Percentiles rank a stretch among this genome's conserved stretches.
Conservation (phyloP, 2,329 filamentous ascomycete species). For the Colletotrichum brevisporum region DNA sequence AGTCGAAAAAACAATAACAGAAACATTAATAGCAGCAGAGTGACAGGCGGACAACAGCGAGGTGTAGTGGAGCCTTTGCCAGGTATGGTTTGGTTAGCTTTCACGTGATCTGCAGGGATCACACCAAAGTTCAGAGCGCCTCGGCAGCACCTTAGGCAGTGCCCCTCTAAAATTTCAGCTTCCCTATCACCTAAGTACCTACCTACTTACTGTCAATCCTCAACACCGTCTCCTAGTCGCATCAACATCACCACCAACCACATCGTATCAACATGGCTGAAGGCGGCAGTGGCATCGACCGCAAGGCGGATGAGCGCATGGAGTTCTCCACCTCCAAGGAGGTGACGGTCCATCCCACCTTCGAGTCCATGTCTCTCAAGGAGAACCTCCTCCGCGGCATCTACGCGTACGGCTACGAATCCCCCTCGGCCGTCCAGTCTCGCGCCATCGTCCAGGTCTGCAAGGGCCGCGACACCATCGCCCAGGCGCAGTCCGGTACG, state of each 20-base stretch:
- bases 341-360: conserved; percentile 93
- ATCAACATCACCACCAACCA: background rate
- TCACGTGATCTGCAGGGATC: too few species aligned
- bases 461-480: conserved; percentile 98
- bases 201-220: background rate
- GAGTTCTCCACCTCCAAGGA: conserved; percentile 99
- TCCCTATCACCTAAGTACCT: background rate
- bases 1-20: too few species aligned
- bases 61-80: too few species aligned
- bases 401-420: conserved; percentile 99
- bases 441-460: conserved; percentile 99
- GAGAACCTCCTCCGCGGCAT: conserved; percentile 97
- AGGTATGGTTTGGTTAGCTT: too few species aligned
- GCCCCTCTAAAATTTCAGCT: conserved; percentile 37
- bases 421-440: conserved; percentile 96
- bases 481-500: conserved; percentile 96
- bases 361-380: conserved; percentile 97
- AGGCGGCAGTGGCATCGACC: conserved; percentile 80
- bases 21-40: too few species aligned
- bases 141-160: too few species aligned
- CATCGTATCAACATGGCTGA: conserved; percentile 81
- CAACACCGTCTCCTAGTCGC: background rate
- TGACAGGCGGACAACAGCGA: too few species aligned
- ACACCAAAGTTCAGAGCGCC: too few species aligned
- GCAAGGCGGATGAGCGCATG: conserved; percentile 95